These are phyloP conservation scores for Oryza rufipogon DNA, from an alignment of 176 grass and related monocot genomes.

Conservation along the genomic window DNA sequence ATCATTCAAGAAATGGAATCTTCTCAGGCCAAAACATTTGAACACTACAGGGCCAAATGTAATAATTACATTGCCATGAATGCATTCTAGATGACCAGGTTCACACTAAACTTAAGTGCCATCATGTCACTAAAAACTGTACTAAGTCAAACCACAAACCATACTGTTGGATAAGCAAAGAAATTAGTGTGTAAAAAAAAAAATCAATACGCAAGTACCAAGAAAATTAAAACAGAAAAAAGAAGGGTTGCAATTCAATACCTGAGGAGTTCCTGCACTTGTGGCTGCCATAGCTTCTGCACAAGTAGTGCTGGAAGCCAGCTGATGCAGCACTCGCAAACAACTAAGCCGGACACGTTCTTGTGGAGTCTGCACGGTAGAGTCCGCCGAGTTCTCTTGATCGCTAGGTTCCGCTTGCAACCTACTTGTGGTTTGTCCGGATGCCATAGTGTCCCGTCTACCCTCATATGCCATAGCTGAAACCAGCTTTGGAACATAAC, in stretches of 20 bases:
- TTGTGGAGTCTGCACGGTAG: conserved; percentile 70
- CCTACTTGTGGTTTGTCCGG: conserved; percentile 55
- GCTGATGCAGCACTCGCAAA: conserved; percentile 92
- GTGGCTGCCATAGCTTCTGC: conserved; percentile 99
- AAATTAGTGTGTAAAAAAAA: not conserved
- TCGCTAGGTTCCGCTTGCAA: conserved; percentile 40
- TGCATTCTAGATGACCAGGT: not conserved
- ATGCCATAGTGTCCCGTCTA: conserved; percentile 89
- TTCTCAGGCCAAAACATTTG: conserved; percentile 4
- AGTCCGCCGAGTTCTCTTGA: conserved; percentile 52
- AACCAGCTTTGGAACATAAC: conserved; percentile 97
- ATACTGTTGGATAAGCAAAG: conserved; percentile 3
- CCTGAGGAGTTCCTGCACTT: conserved; percentile 98
- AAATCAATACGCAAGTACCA: not conserved
- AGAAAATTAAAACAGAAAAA: conserved; percentile 22
- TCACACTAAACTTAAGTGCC: not conserved
- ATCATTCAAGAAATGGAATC: conserved; percentile 28
- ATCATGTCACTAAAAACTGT: not conserved
- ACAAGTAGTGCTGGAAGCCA: conserved; percentile 96
- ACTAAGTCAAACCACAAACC: conserved; percentile 1
- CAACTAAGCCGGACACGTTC: conserved; percentile 97
- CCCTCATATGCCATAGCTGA: conserved; percentile 96
- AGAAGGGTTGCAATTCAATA: conserved; percentile 40
- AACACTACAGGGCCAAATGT: not conserved
- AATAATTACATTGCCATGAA: not conserved